Conservation (phyloP, 1,284 basidiomycete genomes). For the Ganoderma resinaceum region DNA sequence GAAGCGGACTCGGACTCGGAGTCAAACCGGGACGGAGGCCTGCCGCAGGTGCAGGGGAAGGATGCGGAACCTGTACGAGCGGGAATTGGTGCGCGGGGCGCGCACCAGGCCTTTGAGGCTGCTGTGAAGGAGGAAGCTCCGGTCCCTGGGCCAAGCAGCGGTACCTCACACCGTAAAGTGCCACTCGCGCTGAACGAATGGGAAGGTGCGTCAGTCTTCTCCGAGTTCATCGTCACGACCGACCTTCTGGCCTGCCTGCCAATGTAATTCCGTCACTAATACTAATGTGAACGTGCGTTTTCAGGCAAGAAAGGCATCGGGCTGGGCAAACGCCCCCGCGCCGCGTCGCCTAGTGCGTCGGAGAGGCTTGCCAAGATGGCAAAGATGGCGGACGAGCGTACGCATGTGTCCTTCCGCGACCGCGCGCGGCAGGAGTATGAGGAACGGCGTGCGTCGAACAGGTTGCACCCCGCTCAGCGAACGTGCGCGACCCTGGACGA, state of each 20-base stretch:
- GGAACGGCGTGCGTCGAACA: constrained; percentile 72
- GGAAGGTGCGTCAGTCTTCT: constrained; percentile 58
- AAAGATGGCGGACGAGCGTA: constrained; percentile 66
- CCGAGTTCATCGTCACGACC: not conserved
- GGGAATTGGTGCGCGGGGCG: constrained; percentile 25
- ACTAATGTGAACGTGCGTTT: not conserved
- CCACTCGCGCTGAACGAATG: constrained; percentile 79
- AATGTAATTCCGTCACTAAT: not conserved
- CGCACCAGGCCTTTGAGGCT: constrained; percentile 15
- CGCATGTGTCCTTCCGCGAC: constrained; percentile 67
- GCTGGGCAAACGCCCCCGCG: constrained; percentile 69
- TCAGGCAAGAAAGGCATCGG: constrained; percentile 83
- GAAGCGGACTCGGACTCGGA: not conserved
- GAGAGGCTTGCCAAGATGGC: constrained; percentile 78
- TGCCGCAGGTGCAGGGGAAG: constrained; percentile 12
- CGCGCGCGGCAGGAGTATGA: constrained; percentile 75
- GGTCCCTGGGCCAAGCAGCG: not conserved
- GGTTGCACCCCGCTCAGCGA: constrained; percentile 69
- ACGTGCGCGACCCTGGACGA: constrained; percentile 80
- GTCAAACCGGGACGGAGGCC: not conserved
- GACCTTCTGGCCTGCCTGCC: not conserved
- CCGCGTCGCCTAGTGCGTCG: constrained; percentile 64
- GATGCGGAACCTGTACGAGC: constrained; percentile 23
- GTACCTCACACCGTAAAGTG: constrained; percentile 54
- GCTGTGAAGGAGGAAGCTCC: constrained; percentile 11